A percentile compares a stretch with the other conserved stretches of the same genome.
Conservation (phyloP, 2,329 filamentous ascomycete genomes). For the Fusarium scirpi region DNA sequence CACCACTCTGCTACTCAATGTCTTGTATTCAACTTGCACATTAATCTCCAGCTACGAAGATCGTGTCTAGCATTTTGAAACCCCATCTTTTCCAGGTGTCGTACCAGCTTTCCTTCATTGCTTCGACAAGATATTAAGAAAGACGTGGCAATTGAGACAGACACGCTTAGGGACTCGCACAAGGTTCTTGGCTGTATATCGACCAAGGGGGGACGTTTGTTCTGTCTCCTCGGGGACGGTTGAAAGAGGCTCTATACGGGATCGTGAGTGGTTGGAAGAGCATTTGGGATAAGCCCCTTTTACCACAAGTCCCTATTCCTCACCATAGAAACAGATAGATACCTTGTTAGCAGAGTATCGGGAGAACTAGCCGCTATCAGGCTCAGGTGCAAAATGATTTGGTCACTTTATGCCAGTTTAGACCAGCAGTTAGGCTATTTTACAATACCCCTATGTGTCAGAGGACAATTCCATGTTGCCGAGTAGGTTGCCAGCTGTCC, state of each 20-base stretch:
- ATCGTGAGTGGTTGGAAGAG: not conserved
- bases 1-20: constrained; percentile 29
- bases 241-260: not conserved
- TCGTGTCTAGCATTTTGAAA: constrained; percentile 26
- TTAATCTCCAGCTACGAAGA: constrained; percentile 8
- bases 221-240: not conserved
- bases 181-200: not conserved
- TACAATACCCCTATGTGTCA: not conserved
- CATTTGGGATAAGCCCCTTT: not conserved
- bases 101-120: not conserved
- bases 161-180: constrained; percentile 10
- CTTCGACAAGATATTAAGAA: constrained; percentile 1
- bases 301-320: not conserved
- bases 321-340: not conserved
- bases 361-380: too few species aligned
- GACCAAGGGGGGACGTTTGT: not conserved
- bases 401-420: not conserved
- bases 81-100: not conserved
- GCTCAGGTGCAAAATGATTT: too few species aligned
- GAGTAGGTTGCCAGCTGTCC: not conserved
- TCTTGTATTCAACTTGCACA: constrained; percentile 34
- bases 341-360: not conserved
- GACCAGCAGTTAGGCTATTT: fast-evolving
- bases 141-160: constrained; percentile 25
- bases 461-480: not conserved